Base-by-base conservation (phyloP, 2,329 filamentous ascomycete species). In the Cordyceps fumosorosea region DNA sequence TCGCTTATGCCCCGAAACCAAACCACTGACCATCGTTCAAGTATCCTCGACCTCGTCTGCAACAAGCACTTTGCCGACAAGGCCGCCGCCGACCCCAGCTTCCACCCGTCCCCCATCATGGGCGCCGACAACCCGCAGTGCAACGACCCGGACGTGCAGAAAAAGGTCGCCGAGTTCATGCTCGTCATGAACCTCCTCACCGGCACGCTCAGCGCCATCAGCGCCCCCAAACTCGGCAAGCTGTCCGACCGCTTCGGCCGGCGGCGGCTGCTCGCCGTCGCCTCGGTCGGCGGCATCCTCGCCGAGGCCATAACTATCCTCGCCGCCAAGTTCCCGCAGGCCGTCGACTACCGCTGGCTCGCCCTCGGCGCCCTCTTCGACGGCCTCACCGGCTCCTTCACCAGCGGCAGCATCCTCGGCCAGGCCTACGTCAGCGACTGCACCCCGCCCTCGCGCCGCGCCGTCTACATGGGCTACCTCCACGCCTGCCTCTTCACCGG, bases 351-450 rank as follows among this genome's bases (percentile, higher is more conserved):
- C 69, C 87, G 89, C 61, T 89, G 90, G 84, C 78, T 99, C 24
- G 77, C 98, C 6, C 73, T 93, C 1, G 91, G 91, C 11, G 84
- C 87, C 42, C 79, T 90, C 11, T 80, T 93, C 52, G 95, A 99
- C 70, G 95, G 95, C 5, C 70, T 96, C 5, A 87, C 87, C 11
- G 95, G 95, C 8, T 96, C 93, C 0, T 96, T 97, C 72, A 96
- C 92, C 1, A 85, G 91, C 0, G 89, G 88, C 32, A 89, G 89
- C 52, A 78, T 88, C 22, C 78, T 96, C 63, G 87, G 86, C 24
- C 88, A 96, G 72, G 91, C 93, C 0, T 99, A 98, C 74, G 88
- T 90, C 14, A 88, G 91, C 47, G 95, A 99, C 74, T 96, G 91
- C 74, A 93, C 92, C 0, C 80, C 89, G 4, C 90, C 92, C 0